Base-by-base conservation (phyloP, 2,329 filamentous ascomycete species). In the Orbilia ellipsospora region DNA sequence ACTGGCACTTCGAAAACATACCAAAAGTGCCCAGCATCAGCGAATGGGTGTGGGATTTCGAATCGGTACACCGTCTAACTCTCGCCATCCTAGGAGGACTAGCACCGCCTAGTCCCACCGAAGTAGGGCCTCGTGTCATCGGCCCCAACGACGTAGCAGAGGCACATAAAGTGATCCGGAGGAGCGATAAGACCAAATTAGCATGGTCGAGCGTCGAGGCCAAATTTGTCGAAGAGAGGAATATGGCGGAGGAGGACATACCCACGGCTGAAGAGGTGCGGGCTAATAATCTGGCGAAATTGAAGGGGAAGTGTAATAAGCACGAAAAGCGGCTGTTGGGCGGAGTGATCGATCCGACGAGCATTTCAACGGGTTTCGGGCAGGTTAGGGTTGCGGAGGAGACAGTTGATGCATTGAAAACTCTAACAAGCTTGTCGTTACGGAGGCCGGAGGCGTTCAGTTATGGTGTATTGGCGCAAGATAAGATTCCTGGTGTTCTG, bases 361-460 rank as follows among this genome's bases (percentile, higher is more conserved):
- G 91, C 79, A 92, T 99, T 78, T 89, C 89, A 76, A 96, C 92
- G 0, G 96, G 92, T 0, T 99, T 98, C 81, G 86, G 88, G 23
- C 92, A 97, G 81, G 91, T 99, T 18, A 92, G 96, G 79, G 93
- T 90, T 1, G 89, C 93, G 0, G 83, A 86, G 0, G 92, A 94
- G 74, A 97, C 93, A 1, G 91, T 96, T 31, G 92, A 95, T 20
- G 91, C 94, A 0, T 86, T 99, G 65, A 93, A 94, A 81, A 92
- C 93, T 4, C 86, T 98, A 60, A 99, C 95, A 0, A 92, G 92
- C 0, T 85, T 99, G 16, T 95, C 94, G 0, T 86, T 99, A 4
- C 86, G 92, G 60, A 89, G 94, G 0, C 95, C 95, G 0, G 94
- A 98, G 77, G 94, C 94, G n/a, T 99, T 98, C 83, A 90, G 90